Base-by-base conservation (phyloP, 2,329 filamentous ascomycete genomes). In the Nannizzia gypsea region DNA sequence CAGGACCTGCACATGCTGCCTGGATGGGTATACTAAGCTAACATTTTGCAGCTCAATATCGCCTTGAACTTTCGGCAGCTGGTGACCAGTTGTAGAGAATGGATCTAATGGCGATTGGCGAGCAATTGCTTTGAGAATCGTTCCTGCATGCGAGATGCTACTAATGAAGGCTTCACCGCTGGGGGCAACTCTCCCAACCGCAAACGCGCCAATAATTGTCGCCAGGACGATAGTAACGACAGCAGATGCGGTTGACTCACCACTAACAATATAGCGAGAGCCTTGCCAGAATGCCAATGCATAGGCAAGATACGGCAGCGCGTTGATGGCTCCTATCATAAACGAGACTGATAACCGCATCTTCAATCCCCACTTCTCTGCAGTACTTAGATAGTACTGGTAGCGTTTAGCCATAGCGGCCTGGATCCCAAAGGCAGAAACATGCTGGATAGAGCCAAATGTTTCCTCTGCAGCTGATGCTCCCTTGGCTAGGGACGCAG, bases 241-340 rank as follows among this genome's bases (percentile, higher is more conserved):
- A 0, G 80, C 81, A 64, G 78, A 82, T 0, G 77, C 78, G n/a
- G 75, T 70, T 42, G 80, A 80, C 1, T 76, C 68, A 72, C 71
- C 0, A 75, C 74, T 2, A 74, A 76, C 76, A 56, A 83, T 78
- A 62, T 78, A 79, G 36, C 73, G 75, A 61, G 81, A 83, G 46
- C 83, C 84, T 67, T 85, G 80, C 81, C 82, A 86, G 67, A 84
- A 86, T 0, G 83, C 81, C 9, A 87, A 73, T 0, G 81, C 81
- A 68, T 86, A 86, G 3, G 81, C 82, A 1, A 82, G 78, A 64
- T 83, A 86, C 6, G 83, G 81, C 63, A 86, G 79, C 64, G 86
- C 85, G 68, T 83, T 86, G 5, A 86, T 72, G 20, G 79, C 67
- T 3, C 83, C 83, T 9, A 81, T 76, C 67, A 85, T 81, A 0